phyloP scores from a whole-genome alignment of 805 yeast genomes.

The Pichia phayaonensis region DNA sequence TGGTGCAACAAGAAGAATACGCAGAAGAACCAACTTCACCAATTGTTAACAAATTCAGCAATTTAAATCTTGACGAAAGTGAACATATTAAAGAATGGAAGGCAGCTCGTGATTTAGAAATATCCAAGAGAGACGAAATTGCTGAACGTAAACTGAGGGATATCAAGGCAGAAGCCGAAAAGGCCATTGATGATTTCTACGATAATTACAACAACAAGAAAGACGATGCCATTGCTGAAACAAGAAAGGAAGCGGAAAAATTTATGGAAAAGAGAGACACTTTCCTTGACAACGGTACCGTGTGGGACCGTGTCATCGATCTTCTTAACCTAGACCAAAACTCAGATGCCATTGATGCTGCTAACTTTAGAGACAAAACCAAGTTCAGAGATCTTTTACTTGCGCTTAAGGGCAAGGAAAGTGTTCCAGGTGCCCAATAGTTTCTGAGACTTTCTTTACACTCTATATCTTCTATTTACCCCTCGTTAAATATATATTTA shows the following conservation, averaged over 20 bases:
- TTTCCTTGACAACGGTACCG: slow-evolving; percentile 41
- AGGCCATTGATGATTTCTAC: slow-evolving; percentile 84
- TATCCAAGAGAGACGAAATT: slow-evolving; percentile 69
- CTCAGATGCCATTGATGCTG: slow-evolving; percentile 28
- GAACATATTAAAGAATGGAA: slow-evolving; percentile 71
- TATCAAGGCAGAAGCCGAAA: slow-evolving; percentile 67
- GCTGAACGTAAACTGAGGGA: slow-evolving; percentile 57
- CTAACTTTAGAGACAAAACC: slow-evolving; percentile 40
- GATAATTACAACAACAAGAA: slow-evolving; percentile 82
- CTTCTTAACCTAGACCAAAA: slow-evolving; percentile 31
- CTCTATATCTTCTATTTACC: not conserved
- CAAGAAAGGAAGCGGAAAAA: slow-evolving; percentile 59
- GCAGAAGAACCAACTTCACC: slow-evolving; percentile 30
- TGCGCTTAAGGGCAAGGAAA: slow-evolving; percentile 48
- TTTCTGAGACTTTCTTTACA: not conserved
- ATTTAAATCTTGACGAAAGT: slow-evolving; percentile 39
- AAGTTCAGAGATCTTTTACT: slow-evolving; percentile 44
- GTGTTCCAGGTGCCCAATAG: slow-evolving; percentile 41
- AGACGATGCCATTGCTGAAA: slow-evolving; percentile 57
- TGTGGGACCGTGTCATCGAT: slow-evolving; percentile 51
- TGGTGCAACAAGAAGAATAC: not conserved
- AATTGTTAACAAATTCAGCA: slow-evolving; percentile 35
- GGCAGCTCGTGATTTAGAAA: slow-evolving; percentile 70
- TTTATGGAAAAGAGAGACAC: slow-evolving; percentile 70
- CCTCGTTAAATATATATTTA: not conserved